Evolutionary conservation across 768 basidiomycete genomes (phyloP).

Genomic region (Pisolithus sp.): DNA sequence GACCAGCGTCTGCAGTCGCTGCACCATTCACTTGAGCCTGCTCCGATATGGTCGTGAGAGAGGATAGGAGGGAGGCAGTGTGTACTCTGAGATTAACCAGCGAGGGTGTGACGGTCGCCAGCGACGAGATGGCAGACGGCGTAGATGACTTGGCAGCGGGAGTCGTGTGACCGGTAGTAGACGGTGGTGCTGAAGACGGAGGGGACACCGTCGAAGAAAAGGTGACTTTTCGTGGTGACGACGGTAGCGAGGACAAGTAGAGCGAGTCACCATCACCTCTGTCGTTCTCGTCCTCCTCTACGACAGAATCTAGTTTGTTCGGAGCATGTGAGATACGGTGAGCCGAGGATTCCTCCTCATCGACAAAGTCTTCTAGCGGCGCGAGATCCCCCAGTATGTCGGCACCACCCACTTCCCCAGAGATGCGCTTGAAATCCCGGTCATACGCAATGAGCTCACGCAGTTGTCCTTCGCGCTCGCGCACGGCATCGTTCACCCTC

Average conservation of each 20-base stretch:
- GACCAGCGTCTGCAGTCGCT: constrained; percentile 76
- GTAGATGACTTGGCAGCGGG: constrained; percentile 12
- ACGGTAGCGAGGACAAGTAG: constrained; percentile 33
- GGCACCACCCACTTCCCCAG: constrained; percentile 68
- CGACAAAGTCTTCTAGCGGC: constrained; percentile 41
- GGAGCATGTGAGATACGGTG: constrained; percentile 22
- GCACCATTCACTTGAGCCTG: constrained; percentile 86
- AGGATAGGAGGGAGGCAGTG: constrained; percentile 68
- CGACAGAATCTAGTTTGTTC: constrained; percentile 28
- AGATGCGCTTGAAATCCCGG: constrained; percentile 71
- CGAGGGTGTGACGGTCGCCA: constrained; percentile 44
- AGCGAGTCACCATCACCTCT: constrained; percentile 37
- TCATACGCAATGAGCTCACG: constrained; percentile 74
- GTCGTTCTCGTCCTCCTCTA: constrained; percentile 40
- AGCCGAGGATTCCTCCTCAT: constrained; percentile 23
- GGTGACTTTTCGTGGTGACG: constrained; percentile 51
- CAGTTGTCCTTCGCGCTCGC: constrained; percentile 75
- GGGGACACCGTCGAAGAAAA: constrained; percentile 47
- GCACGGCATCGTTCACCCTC: constrained; percentile 64
- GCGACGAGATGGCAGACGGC: constrained; percentile 25
- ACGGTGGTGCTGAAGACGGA: constrained; percentile 42
- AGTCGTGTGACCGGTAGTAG: constrained; percentile 20
- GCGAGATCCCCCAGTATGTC: constrained; percentile 70
- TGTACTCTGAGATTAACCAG: constrained; percentile 65
- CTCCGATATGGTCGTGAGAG: constrained; percentile 74